Evolutionary conservation across 805 yeast species (phyloP), one percentile per base, ranked within the genome.

Genomic region (Metschnikowia cubensis): DNA sequence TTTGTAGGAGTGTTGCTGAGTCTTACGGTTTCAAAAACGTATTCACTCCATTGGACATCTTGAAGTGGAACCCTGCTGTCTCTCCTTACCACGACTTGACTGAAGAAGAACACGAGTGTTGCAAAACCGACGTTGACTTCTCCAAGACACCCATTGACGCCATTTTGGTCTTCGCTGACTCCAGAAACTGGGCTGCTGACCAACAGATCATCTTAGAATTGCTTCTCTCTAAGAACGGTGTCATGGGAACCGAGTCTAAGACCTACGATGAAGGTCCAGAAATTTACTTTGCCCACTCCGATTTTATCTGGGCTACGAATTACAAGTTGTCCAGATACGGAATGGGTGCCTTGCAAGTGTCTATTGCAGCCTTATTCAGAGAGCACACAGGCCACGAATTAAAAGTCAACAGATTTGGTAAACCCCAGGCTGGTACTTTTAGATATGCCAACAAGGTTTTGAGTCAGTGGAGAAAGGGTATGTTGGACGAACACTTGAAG

Each of bases 301-400:
- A 89, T 69, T 86, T 89, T 61, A 88, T 89, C 49, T 89, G 96
- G 96, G 92, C 96, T 11, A 87, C 96, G 3, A 87, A 89, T 68
- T 89, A 87, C 64, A 81, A 81, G 59, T 74, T 87, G 54, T 82
- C 89, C 15, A 77, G 97, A 64, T 88, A 89, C 64, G 96, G 96
- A 53, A 90, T 89, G 95, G 97, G 97, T 52, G 96, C 97, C 3
- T 75, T 89, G 56, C 96, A 89, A 67, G 90, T 87, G 36, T 85
- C 95, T 18, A 83, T 89, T 61, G 90, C 91, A 49, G 94, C 96
- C 0, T 74, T 89, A 51, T 89, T 83, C 69, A 80, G 84, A 64
- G 95, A 88, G 60, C 89, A 85, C 61, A 88, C 96, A 2, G 96
- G 96, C 51, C 78, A 76, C 56, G 91, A 87, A 58, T 75, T 89